These are phyloP conservation scores for Madurella mycetomatis DNA, from an alignment of 2,329 filamentous ascomycete species.

Conservation along the genomic window DNA sequence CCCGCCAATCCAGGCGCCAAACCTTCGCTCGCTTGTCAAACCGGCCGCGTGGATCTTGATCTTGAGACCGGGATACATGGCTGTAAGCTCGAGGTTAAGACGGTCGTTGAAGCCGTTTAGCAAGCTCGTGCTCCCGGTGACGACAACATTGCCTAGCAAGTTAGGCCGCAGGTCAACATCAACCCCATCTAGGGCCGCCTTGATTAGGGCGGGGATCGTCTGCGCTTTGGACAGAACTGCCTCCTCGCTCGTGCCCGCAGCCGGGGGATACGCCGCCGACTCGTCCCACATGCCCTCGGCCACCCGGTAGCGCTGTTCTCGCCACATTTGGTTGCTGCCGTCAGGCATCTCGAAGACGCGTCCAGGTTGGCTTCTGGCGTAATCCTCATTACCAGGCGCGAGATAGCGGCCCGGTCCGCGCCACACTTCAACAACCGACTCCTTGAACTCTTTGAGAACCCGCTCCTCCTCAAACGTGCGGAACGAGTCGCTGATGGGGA, in stretches of 20 bases:
- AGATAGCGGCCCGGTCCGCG: slow-evolving; percentile 67
- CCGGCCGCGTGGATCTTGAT: slow-evolving; percentile 87
- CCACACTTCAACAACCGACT: slow-evolving; percentile 94
- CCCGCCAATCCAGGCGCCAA: slow-evolving; percentile 92
- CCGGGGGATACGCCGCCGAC: slow-evolving; percentile 57
- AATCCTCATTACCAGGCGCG: slow-evolving; percentile 68
- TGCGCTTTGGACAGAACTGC: slow-evolving; percentile 60
- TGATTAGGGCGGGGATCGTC: slow-evolving; percentile 79
- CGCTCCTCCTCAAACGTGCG: slow-evolving; percentile 84
- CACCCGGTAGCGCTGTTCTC: slow-evolving; percentile 77
- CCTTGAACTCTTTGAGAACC: slow-evolving; percentile 92
- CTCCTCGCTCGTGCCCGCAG: slow-evolving; percentile 39
- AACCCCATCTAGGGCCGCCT: slow-evolving; percentile 69
- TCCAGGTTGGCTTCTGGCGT: slow-evolving; percentile 66
- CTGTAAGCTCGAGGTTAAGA: slow-evolving; percentile 75
- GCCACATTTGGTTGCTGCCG: slow-evolving; percentile 93
- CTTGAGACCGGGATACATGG: slow-evolving; percentile 77
- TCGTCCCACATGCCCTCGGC: slow-evolving; percentile 91
- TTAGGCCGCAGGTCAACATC: slow-evolving; percentile 85
- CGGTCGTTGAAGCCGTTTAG: slow-evolving; percentile 91
- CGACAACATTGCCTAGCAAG: slow-evolving; percentile 82
- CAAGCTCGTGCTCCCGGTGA: slow-evolving; percentile 83
- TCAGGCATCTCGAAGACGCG: slow-evolving; percentile 96
- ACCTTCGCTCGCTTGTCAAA: slow-evolving; percentile 81
- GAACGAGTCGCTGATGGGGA: slow-evolving; percentile 64